phyloP scores from a whole-genome alignment of 2,329 filamentous ascomycete species.

The Fusarium veterinarium region DNA sequence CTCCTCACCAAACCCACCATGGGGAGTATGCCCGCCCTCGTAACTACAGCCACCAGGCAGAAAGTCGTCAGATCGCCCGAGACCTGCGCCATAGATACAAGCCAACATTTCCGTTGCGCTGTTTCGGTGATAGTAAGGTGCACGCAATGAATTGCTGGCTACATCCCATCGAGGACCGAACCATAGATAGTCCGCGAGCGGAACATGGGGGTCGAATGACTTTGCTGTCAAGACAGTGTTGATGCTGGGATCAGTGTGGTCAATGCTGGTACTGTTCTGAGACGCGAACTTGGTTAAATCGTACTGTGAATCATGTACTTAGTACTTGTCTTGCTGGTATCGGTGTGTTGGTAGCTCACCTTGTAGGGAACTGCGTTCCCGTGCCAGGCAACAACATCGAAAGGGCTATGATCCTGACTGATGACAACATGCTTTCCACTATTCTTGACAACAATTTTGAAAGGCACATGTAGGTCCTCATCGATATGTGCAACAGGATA shows the following conservation, averaged over 20 bases:
- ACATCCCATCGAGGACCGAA: conserved; percentile 4
- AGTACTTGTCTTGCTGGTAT: fast-evolving
- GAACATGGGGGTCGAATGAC: conserved; percentile 5
- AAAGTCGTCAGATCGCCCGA: conserved; percentile 15
- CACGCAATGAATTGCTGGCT: conserved; percentile 6
- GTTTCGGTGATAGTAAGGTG: conserved; percentile 9
- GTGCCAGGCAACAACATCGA: conserved; percentile 26
- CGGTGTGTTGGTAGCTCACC: fast-evolving
- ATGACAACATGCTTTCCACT: conserved; percentile 21
- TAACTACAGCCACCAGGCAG: conserved; percentile 8
- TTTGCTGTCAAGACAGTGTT: conserved; percentile 17
- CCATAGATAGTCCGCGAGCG: conserved; percentile 8
- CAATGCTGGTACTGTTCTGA: conserved; percentile 10
- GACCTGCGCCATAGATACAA: conserved; percentile 6
- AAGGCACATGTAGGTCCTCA: neutral
- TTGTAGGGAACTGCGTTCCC: conserved; percentile 25
- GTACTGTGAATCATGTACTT: neutral
- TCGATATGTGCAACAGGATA: conserved; percentile 17
- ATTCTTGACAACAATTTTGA: conserved; percentile 1
- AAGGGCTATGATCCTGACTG: conserved; percentile 19
- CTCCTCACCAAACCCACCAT: conserved; percentile 14
- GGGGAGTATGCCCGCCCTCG: conserved; percentile 18
- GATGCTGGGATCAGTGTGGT: conserved; percentile 17
- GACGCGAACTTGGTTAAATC: conserved; percentile 20
- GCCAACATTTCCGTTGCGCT: conserved; percentile 1